Base-by-base conservation (phyloP, 2,329 filamentous ascomycete species). In the Decorospora gaudefroyi region DNA sequence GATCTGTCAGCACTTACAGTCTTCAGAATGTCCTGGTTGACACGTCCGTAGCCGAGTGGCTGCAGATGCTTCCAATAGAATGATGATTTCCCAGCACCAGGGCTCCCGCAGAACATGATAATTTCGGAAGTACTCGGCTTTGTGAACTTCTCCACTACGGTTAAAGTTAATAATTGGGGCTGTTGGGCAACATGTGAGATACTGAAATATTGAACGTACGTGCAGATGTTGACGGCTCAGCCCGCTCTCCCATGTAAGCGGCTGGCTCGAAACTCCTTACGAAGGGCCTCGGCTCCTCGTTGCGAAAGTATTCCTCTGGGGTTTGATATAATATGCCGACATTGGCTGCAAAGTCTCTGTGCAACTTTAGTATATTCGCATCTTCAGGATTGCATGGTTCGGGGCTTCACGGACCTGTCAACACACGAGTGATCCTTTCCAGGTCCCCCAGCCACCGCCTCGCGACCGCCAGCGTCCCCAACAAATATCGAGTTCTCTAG, bases 21-120 rank as follows among this genome's bases (percentile, higher is more conserved):
- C 70, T 95, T 96, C 32, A 96, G 77, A 1, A 79, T 81, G 69
- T 97, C 93, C 73, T 97, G 93, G 60, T 97, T 99, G 19, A 96
- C 82, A 33, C 93, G 82, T 64, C 83, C 81, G 66, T 95, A 97
- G 3, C 85, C 87, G 18, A 93, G 72, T 16, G 87, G 87, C 65
- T 90, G 78, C 23, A 97, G 74, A 53, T 87, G 75, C 50, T 80
- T 84, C 83, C 86, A 89, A 72, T 86, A 96, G 62, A 93, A 96
- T 0, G 90, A 92, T 26, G 89, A 95, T 71, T 99, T 97, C 12
- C 93, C 93, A 2, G 90, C 84, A 1, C 88, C 91, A 0, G 93
- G 93, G 33, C 88, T 89, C 1, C 93, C 93, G 62, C 88, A 92
- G 67, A 95, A 89, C 6, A 97, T 71, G 16, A 97, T 81, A 10